Evolutionary conservation across 345 rosid species (phyloP), one percentile per base, ranked within the genome.

Genomic region (Hibiscus trionum): DNA sequence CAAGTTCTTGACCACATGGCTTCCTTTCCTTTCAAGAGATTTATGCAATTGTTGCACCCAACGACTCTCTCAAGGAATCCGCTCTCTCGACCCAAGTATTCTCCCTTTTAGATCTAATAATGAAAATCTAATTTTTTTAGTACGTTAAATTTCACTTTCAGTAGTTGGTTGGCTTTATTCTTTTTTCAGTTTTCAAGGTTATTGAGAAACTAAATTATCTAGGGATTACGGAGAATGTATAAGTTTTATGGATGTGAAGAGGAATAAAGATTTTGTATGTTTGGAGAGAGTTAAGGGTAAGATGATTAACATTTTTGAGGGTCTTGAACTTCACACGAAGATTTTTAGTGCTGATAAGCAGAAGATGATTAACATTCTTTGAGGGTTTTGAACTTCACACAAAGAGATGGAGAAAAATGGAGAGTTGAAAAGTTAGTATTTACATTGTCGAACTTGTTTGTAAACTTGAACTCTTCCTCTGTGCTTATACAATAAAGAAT

Each of bases 271-370:
- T 21, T 21, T 21, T 21, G 24, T 21, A 21, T 21, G 24, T 21
- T 21, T 21, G 1, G 24, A 21, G 24, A 21, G 24, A 21, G 24
- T 21, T 21, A 21, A 75, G 15, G 97, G 98, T 60, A 85, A 79
- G 76, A 1, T 35, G 5, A 81, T 86, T 66, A 88, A 94, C 75
- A 83, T 91, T 63, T 87, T 91, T 14, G 85, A 82, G 16, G 97
- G 98, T 7, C 91, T 94, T 64, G 97, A 94, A 64, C 86, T 94
- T 46, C 97, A 91, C 72, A 70, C 76, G 0, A 84, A 86, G 52
- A 84, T 94, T 72, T 85, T 91, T 63, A 94, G 98, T 70, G 89
- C 93, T 11, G 96, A 76, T 1, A 97, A 94, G 75, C 98, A 94
- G 91, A 94, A 79, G 77, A 85, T 90, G 80, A 78, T 94, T n/a